Conservation (phyloP, 305 asterid genomes). For the Nicotiana rustica region DNA sequence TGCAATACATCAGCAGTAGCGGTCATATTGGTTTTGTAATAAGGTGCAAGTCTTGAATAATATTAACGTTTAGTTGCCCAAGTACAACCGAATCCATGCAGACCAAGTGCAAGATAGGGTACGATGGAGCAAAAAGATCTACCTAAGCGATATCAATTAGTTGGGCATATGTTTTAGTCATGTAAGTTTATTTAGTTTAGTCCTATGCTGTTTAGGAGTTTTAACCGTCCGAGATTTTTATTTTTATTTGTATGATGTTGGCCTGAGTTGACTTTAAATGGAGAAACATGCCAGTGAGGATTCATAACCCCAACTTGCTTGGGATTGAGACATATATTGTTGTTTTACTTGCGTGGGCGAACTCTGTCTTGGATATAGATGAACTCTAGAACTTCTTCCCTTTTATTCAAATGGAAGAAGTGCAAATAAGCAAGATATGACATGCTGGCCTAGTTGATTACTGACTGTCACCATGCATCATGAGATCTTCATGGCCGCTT, state of each 20-base stretch:
- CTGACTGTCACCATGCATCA: too few relatives aligned
- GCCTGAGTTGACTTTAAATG: not conserved
- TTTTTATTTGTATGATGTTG: not conserved
- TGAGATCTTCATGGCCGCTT: too few relatives aligned
- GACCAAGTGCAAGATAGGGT: not conserved
- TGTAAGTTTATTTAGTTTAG: not conserved
- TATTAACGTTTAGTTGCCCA: not conserved
- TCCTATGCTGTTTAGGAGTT: not conserved
- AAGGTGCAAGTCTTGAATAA: slow-evolving; percentile 21
- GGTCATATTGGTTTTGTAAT: slow-evolving; percentile 23
- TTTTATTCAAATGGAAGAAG: not conserved
- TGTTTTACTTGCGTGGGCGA: not conserved
- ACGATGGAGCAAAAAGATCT: not conserved
- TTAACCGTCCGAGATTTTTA: not conserved
- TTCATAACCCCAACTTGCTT: not conserved
- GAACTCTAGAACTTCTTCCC: not conserved
- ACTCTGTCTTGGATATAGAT: not conserved
- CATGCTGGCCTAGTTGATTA: too few relatives aligned
- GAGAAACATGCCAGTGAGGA: not conserved
- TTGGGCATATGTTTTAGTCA: not conserved
- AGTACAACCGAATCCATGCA: not conserved
- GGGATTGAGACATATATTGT: not conserved
- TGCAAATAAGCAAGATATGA: not conserved
- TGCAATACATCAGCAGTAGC: slow-evolving; percentile 37
- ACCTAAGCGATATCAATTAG: not conserved